Evolutionary conservation across 1,139 yeast species (phyloP), one percentile per base, ranked within the genome.

Genomic region (Taiozyma sp.): DNA sequence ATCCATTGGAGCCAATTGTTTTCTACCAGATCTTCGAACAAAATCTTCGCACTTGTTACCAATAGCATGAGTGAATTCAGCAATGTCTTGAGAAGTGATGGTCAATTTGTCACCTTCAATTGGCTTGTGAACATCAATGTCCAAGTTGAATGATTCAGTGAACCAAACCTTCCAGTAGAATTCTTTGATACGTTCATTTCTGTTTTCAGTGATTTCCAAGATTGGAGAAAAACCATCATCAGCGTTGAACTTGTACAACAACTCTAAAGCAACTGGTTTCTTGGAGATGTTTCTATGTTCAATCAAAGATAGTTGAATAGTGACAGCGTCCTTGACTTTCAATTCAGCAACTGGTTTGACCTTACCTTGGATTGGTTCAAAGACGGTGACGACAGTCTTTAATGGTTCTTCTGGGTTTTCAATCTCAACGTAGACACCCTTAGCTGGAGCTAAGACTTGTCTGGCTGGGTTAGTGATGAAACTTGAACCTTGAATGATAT

Each of bases 141-240:
- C 77, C 56, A 78, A 70, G 67, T 78, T 71, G 63, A 83, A 78
- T 62, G 83, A 81, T 53, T 81, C 74, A 58, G 96, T 97, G 66
- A 89, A 90, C 99, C 99, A 93, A 63, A 90, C 77, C 68, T 85
- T 84, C 99, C 99, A 95, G 83, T 93, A 93, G 76, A 93, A 89
- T 70, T 85, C 84, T 77, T 93, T 93, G 70, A 95, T 91, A 71
- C 98, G 83, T 52, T 81, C 82, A 70, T 93, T 95, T 76, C 99
- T 85, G 63, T 84, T 95, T 59, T 82, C 87, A 86, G 89, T 87
- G 43, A 86, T 79, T 73, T 93, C 99, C 61, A 83, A 77, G 60
- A 93, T 88, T 66, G 99, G 98, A 54, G 97, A 96, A 68, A 86
- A 91, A 24, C 99, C 99, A 67, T 87, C 88, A 49, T 80, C 77